phyloP scores from a whole-genome alignment of 495 filamentous ascomycete genomes.

The Xylaria bambusicola region DNA sequence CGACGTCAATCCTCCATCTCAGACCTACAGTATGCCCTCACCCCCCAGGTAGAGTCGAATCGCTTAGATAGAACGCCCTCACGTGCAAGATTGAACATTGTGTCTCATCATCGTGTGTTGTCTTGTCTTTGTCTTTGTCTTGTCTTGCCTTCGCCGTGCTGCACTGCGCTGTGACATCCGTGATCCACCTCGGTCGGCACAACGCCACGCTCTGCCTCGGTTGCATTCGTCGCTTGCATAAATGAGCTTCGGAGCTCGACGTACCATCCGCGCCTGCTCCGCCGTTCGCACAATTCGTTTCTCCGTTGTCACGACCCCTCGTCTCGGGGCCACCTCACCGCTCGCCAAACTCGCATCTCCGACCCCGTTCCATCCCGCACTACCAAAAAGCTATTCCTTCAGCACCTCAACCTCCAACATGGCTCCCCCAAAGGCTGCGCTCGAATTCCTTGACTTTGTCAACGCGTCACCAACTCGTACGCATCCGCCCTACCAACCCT shows the following conservation, averaged over 20 bases:
- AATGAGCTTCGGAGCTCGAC: slow-evolving; percentile 14
- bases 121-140: neutral
- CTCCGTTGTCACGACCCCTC: slow-evolving; percentile 18
- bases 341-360: neutral
- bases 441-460: slow-evolving; percentile 90
- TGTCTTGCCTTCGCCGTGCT: neutral
- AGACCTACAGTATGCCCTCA: no score
- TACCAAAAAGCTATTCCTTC: slow-evolving; percentile 14
- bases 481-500: slow-evolving; percentile 24
- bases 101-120: no score
- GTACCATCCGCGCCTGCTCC: slow-evolving; percentile 14
- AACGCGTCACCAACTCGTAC: slow-evolving; percentile 93
- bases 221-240: neutral
- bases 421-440: slow-evolving; percentile 64
- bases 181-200: slow-evolving; percentile 7
- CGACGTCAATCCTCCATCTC: no score
- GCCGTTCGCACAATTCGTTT: slow-evolving; percentile 9
- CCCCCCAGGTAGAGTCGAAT: no score
- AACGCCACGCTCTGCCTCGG: neutral
- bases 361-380: neutral
- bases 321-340: neutral
- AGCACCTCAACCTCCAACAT: slow-evolving; percentile 43
- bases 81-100: no score
- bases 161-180: neutral
- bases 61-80: no score